Conservation (phyloP, 2,329 filamentous ascomycete genomes). For the Apiospora saccharicola region DNA sequence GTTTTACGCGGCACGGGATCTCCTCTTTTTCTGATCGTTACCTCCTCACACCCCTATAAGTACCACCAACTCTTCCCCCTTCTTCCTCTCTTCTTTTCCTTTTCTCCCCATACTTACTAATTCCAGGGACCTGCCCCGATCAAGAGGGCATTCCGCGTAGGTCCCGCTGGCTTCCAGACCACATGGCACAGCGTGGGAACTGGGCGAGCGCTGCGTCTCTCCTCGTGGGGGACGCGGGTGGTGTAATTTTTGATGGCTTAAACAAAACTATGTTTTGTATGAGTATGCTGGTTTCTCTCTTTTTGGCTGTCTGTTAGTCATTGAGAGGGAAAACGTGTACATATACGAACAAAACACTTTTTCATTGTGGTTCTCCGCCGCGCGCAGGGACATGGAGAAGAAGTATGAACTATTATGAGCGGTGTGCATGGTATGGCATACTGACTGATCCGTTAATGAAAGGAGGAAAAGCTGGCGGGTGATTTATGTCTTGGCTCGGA, state of each 20-base stretch:
- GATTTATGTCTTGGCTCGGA: background rate
- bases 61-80: background rate
- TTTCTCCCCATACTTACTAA: constrained; percentile 7
- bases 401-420: background rate
- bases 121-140: constrained; percentile 12
- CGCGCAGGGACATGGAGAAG: constrained; percentile 3
- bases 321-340: background rate
- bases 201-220: background rate
- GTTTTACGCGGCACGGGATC: too few species aligned
- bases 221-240: background rate
- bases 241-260: constrained; percentile 13
- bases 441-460: background rate
- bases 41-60: background rate
- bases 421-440: too few species aligned
- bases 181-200: background rate
- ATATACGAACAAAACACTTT: background rate
- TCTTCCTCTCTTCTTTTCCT: background rate
- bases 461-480: background rate
- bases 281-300: background rate
- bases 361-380: constrained; percentile 1
- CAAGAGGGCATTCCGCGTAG: constrained; percentile 13
- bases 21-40: too few species aligned
- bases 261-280: background rate
- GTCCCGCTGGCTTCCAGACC: constrained; percentile 3
- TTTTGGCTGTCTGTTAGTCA: background rate